Conservation (phyloP, 116 monocot genomes). For the Phalaenopsis hybrid region DNA sequence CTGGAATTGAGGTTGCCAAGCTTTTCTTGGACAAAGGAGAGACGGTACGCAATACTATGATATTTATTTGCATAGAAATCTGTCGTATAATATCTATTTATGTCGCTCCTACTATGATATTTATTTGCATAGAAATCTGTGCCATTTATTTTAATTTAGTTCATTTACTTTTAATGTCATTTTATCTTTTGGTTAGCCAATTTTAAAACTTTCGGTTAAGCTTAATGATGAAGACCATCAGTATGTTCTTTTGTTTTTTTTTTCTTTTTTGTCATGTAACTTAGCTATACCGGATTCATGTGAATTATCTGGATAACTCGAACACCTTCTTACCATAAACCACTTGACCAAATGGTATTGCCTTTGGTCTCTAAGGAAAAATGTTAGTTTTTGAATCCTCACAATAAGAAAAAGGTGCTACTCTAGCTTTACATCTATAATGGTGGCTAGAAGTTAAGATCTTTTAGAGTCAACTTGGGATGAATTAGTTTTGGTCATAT, state of each 20-base stretch:
- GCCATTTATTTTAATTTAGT: neutral
- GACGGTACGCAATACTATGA: constrained; percentile 39
- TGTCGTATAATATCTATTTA: neutral
- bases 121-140: neutral
- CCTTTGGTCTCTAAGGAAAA: too few relatives aligned
- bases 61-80: neutral
- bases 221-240: too few relatives aligned
- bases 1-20: constrained; percentile 88
- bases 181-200: too few relatives aligned
- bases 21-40: constrained; percentile 81
- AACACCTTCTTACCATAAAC: neutral
- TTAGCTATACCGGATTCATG: neutral
- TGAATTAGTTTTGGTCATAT: neutral
- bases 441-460: neutral
- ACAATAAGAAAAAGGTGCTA: neutral
- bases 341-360: too few relatives aligned
- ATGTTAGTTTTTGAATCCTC: too few relatives aligned
- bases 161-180: neutral
- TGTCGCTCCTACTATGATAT: neutral
- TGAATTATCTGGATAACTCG: neutral
- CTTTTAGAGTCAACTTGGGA: neutral
- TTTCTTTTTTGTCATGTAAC: neutral
- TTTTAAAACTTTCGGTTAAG: too few relatives aligned
- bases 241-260: neutral
- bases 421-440: neutral